phyloP scores from a whole-genome alignment of 2,329 filamentous ascomycete genomes.

The Diplocarpon mali region DNA sequence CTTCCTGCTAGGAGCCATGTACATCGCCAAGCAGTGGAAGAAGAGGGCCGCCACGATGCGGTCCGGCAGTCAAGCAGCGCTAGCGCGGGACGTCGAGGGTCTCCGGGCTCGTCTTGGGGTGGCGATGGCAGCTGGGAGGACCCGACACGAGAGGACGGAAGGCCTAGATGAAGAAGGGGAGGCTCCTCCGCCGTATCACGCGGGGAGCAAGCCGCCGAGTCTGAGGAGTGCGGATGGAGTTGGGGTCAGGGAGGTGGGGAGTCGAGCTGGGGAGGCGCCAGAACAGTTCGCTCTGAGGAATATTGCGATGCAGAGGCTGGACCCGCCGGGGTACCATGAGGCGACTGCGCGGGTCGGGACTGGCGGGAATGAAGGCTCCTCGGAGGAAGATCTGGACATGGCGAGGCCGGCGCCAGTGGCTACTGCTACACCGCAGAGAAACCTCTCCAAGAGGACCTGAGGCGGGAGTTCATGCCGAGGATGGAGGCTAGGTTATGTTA shows the following conservation, averaged over 20 bases:
- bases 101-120: constrained; percentile 13
- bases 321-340: too few species aligned
- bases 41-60: constrained; percentile 13
- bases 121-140: constrained; percentile 7
- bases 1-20: constrained; percentile 31
- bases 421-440: too few species aligned
- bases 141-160: constrained; percentile 29
- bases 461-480: too few species aligned
- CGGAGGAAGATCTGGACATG: too few species aligned
- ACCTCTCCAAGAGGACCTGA: too few species aligned
- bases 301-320: too few species aligned
- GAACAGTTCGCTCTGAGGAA: too few species aligned
- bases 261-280: too few species aligned
- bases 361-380: too few species aligned
- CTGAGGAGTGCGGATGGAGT: constrained; percentile 10
- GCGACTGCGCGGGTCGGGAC: too few species aligned
- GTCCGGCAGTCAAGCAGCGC: constrained; percentile 23
- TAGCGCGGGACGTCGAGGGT: constrained; percentile 23
- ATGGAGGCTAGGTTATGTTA: too few species aligned
- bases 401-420: too few species aligned
- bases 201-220: constrained; percentile 23
- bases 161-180: constrained; percentile 54
- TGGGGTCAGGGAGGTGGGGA: not conserved
- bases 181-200: constrained; percentile 50
- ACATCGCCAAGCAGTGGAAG: constrained; percentile 32